phyloP scores from a whole-genome alignment of 306 rosid genomes.

The Pyrus communis region DNA sequence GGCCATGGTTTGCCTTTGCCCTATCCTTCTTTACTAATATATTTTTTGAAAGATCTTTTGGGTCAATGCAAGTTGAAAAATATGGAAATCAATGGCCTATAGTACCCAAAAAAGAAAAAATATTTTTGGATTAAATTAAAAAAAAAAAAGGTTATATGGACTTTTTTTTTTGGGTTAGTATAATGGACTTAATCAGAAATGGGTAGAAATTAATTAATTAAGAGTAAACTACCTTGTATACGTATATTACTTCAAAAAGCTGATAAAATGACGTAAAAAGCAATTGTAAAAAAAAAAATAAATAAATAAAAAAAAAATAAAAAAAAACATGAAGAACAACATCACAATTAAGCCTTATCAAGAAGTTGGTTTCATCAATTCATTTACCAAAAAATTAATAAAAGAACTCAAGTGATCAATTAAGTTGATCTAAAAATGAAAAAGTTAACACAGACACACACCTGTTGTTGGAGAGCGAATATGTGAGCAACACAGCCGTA shows the following conservation, averaged over 20 bases:
- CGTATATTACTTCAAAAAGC: not conserved
- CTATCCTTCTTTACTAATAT: not conserved
- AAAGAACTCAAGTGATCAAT: not conserved
- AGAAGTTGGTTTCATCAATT: not conserved
- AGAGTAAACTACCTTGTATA: not conserved
- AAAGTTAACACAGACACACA: not conserved
- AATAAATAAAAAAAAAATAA: not conserved
- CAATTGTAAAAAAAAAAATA: not conserved
- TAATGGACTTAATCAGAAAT: not conserved
- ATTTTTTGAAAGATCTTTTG: not conserved
- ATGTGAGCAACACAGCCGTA: slow-evolving; percentile 94
- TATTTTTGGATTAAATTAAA: not conserved
- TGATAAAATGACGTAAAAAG: not conserved
- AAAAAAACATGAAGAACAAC: not conserved
- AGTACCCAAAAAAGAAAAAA: not conserved
- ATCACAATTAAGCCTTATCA: not conserved
- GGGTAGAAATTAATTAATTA: not conserved
- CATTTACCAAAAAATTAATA: not conserved
- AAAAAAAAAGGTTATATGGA: not conserved
- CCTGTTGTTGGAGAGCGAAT: slow-evolving; percentile 95
- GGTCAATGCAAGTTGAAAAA: not conserved
- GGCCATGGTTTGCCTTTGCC: not conserved
- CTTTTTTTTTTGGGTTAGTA: too few species aligned
- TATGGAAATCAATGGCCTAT: not conserved
- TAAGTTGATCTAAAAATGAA: not conserved